These are phyloP conservation scores for Kwoniella dejecticola DNA, from an alignment of 768 basidiomycete genomes.

Conservation along the genomic window DNA sequence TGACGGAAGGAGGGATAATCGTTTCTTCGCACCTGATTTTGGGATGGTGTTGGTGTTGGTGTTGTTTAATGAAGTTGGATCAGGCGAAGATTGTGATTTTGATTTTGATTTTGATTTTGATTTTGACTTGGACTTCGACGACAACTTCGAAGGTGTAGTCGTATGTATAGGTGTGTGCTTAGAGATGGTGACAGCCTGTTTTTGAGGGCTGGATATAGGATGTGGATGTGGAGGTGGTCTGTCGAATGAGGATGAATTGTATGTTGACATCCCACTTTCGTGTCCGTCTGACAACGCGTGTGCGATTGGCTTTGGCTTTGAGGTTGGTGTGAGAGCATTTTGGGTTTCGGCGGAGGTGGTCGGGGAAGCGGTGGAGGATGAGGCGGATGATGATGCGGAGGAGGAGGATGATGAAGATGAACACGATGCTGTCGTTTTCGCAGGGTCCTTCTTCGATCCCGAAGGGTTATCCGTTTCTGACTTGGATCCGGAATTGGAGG, in stretches of 20 bases:
- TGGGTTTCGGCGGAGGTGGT: neutral
- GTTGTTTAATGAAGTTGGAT: neutral
- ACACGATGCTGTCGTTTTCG: too few species aligned
- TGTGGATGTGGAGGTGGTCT: neutral
- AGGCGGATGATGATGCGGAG: neutral
- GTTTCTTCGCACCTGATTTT: neutral
- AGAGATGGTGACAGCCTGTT: too few species aligned
- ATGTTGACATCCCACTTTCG: neutral
- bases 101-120: neutral
- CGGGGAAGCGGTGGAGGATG: neutral
- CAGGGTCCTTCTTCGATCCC: too few species aligned
- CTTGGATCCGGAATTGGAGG: neutral
- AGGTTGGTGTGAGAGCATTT: neutral
- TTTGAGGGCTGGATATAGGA: neutral
- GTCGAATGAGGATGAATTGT: constrained; percentile 4
- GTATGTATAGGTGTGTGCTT: too few species aligned
- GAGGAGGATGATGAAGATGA: neutral
- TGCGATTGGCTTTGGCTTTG: neutral
- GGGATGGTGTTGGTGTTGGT: neutral
- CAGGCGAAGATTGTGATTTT: neutral
- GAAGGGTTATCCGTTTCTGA: neutral
- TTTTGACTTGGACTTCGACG: neutral
- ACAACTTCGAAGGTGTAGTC: too few species aligned
- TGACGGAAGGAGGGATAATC: neutral
- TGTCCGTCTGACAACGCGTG: neutral